These are phyloP conservation scores for Lasiodiplodia gonubiensis DNA, from an alignment of 2,329 filamentous ascomycete species.

Conservation along the genomic window DNA sequence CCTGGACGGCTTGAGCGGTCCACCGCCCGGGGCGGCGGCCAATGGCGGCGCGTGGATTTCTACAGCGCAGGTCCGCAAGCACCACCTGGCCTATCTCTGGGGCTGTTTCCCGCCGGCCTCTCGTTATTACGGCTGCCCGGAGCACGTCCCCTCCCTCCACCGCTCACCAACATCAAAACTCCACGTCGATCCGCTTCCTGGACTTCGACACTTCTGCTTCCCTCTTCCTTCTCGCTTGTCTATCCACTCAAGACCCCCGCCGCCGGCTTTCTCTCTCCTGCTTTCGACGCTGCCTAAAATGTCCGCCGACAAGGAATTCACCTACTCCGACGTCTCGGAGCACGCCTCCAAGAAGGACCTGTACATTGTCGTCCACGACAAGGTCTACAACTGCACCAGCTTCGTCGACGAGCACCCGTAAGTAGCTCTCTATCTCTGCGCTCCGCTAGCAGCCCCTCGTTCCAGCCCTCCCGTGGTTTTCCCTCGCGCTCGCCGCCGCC, in stretches of 20 bases:
- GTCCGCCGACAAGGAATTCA: constrained; percentile 46
- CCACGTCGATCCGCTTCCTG: constrained; percentile 24
- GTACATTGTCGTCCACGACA: constrained; percentile 90
- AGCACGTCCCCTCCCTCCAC: constrained; percentile 25
- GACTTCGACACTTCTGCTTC: background rate
- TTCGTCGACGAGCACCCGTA: constrained; percentile 98
- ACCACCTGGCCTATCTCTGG: constrained; percentile 27
- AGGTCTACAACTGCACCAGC: constrained; percentile 87
- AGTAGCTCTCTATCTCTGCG: constrained; percentile 42
- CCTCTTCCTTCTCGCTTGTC: background rate
- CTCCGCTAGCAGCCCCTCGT: background rate
- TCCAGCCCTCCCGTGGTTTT: background rate
- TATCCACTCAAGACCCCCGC: background rate
- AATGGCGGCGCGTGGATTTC: constrained; percentile 17
- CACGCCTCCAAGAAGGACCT: constrained; percentile 79
- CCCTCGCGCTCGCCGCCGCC: background rate
- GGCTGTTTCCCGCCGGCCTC: constrained; percentile 15
- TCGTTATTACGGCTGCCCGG: constrained; percentile 10
- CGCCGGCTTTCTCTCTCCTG: background rate
- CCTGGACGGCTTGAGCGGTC: constrained; percentile 2
- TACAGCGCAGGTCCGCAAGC: constrained; percentile 20
- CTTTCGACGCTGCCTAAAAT: constrained; percentile 35
- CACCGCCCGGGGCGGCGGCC: constrained; percentile 19
- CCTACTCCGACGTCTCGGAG: constrained; percentile 49
- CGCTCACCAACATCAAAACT: constrained; percentile 27